A percentile compares a stretch with the other conserved stretches of the same genome.
phyloP scores from a whole-genome alignment of 768 basidiomycete genomes.

The Pholiota conissans region DNA sequence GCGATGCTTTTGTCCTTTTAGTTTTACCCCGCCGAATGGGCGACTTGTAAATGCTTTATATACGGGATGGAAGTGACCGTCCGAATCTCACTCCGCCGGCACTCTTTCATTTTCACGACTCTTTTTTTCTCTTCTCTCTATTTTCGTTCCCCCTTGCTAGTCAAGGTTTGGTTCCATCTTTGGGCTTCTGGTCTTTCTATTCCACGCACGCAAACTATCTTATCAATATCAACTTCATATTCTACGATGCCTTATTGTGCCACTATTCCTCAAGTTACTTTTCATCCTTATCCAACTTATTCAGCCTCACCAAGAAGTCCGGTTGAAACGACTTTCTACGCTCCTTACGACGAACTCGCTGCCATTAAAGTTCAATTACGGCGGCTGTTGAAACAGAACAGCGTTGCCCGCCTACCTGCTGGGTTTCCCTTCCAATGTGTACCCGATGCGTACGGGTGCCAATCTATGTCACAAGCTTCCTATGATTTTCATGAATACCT shows the following conservation, averaged over 20 bases:
- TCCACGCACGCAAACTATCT: background rate
- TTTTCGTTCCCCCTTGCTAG: background rate
- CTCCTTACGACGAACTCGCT: conserved; percentile 12
- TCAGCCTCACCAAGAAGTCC: conserved; percentile 2
- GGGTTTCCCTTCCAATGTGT: conserved; percentile 38
- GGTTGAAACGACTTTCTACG: conserved; percentile 6
- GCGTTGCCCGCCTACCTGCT: conserved; percentile 28
- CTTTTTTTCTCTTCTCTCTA: background rate
- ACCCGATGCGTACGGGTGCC: conserved; percentile 20
- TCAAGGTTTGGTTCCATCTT: background rate
- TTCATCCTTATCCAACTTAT: background rate
- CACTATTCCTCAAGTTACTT: background rate
- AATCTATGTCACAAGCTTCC: conserved; percentile 28
- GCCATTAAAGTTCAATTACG: conserved; percentile 28
- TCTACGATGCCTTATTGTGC: background rate
- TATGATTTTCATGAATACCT: conserved; percentile 36
- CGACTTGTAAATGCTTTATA: background rate
- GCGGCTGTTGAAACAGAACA: conserved; percentile 29
- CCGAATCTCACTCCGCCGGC: background rate
- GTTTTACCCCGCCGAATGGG: background rate
- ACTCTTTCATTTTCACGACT: too few species aligned
- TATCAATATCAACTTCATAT: background rate
- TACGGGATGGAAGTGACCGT: background rate
- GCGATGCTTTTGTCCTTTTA: background rate
- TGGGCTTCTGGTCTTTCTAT: background rate